A percentile compares a stretch with the other conserved stretches of the same genome.
These are phyloP conservation scores for Perkinsus chesapeaki DNA, from an alignment of 169 alveolate genomes.

Conservation along the genomic window DNA sequence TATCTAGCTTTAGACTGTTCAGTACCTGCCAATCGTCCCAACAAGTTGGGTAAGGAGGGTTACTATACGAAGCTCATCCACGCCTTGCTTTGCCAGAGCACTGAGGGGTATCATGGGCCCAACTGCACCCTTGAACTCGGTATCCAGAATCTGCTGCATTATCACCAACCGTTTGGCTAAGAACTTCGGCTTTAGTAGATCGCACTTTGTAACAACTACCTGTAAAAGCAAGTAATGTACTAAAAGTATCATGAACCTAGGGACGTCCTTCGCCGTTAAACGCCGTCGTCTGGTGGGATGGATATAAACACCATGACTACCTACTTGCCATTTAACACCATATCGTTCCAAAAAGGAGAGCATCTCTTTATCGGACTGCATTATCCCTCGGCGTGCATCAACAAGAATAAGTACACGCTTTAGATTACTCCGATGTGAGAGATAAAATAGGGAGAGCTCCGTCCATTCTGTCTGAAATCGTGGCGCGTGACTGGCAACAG, in stretches of 20 bases:
- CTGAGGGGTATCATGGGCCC: constrained; percentile 46
- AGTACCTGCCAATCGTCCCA: neutral
- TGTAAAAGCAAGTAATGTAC: too few species aligned
- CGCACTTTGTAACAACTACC: constrained; percentile 55
- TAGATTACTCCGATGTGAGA: constrained; percentile 44
- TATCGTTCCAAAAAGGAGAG: constrained; percentile 49
- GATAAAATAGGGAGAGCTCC: constrained; percentile 29
- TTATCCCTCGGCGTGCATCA: constrained; percentile 54
- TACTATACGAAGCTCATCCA: constrained; percentile 38
- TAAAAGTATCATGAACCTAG: too few species aligned
- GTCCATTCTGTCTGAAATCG: constrained; percentile 55
- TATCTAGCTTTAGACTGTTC: neutral
- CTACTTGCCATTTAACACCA: constrained; percentile 41
- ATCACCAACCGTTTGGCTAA: constrained; percentile 28
- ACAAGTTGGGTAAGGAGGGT: neutral
- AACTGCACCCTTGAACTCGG: constrained; percentile 32
- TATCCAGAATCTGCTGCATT: constrained; percentile 40
- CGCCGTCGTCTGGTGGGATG: too few species aligned
- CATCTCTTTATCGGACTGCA: constrained; percentile 49
- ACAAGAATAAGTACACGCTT: constrained; percentile 46
- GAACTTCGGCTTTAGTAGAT: constrained; percentile 33
- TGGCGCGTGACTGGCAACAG: neutral
- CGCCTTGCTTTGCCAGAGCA: constrained; percentile 47
- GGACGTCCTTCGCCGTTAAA: too few species aligned
- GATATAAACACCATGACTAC: neutral